Evolutionary conservation across 441 rosid species (phyloP), one percentile per base, ranked within the genome.

Genomic region (Hypseocharis bilobata): DNA sequence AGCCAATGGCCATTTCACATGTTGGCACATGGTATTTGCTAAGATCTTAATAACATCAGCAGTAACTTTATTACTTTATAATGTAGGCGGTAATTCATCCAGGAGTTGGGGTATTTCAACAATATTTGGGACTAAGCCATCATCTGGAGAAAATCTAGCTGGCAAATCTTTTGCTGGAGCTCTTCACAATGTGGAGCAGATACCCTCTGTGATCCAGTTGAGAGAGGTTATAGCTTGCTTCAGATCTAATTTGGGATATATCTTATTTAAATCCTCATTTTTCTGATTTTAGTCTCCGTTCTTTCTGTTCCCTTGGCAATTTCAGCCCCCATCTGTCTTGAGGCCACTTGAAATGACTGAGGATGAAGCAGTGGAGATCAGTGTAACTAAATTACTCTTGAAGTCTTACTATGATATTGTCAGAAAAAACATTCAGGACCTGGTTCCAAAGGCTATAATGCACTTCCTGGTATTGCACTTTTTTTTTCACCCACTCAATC

Each of bases 251-350:
- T 51, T 17, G 56, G 29, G 40, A 10, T 32, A 22, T 73, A 52
- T 56, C 17, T 65, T 38, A 7, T 42, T 20, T 36, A 40, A 19
- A 17, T 64, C 63, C 42, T 60, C 14, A 34, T 52, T 44, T 62
- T 59, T 62, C 20, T 63, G 42, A 62, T 49, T 36, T 51, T 11
- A 26, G 14, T 62, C 23, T 6, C 45, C n/a, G n/a, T 26, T 17
- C 38, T 68, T 49, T 32, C 63, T 59, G 13, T 75, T n/a, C 49
- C 52, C 22, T 62, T 71, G 69, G 28, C 62, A 47, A 65, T 64
- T 63, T 38, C 69, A 85, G 88, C 84, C 79, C 54, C 82, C 86
- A 44, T 54, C 78, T 47, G 64, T 72, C 60, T 62, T 84, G 70
- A 76, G 80, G 44, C 81, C 67, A 30, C 38, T 27, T 25, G 78